Evolutionary conservation across 1,284 basidiomycete species (phyloP), one percentile per base, ranked within the genome.

Genomic region (Tetrapyrgos nigripes): DNA sequence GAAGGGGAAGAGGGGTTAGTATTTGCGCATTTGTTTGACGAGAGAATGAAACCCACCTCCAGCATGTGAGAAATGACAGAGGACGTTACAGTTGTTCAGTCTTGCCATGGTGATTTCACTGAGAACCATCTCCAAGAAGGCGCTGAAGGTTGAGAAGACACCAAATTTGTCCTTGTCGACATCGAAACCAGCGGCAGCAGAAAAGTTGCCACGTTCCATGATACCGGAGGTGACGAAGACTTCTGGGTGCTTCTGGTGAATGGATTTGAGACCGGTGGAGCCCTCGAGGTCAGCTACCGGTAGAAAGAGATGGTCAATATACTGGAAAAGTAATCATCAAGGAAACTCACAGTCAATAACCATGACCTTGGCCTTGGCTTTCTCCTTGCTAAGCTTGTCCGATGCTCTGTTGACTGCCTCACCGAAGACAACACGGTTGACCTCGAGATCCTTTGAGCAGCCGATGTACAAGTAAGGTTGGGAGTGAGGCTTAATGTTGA

Each of bases 71-170:
- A 94, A 94, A 76, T 94, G 92, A 68, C 82, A 89, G 28, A 94
- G 83, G 17, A 94, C 86, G 69, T 94, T 94, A 79, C 91, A 92
- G 68, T 89, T 83, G 74, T 94, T 94, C 68, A 94, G 74, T 55
- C 92, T 84, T 17, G 93, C 93, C 93, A 94, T 94, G n/a, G 92
- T 94, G 57, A 93, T 77, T 71, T 94, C 93, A 2, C 92, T 93
- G 59, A 94, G 74, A 59, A 91, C 79, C 93, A 94, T 94, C 81
- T 94, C 92, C 60, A 93, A 79, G 81, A 94, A 94, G 4, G 93
- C 92, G 50, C 89, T 91, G 77, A 94, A 94, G 4, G 92, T 94
- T 23, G 90, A 92, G 79, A 92, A 92, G 60, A 93, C 89, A 65
- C 89, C 90, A 61, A 87, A 91, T 72, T 90, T 91, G 65, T 89